phyloP scores from a whole-genome alignment of 2,329 filamentous ascomycete genomes.

The Colletotrichum tabaci region DNA sequence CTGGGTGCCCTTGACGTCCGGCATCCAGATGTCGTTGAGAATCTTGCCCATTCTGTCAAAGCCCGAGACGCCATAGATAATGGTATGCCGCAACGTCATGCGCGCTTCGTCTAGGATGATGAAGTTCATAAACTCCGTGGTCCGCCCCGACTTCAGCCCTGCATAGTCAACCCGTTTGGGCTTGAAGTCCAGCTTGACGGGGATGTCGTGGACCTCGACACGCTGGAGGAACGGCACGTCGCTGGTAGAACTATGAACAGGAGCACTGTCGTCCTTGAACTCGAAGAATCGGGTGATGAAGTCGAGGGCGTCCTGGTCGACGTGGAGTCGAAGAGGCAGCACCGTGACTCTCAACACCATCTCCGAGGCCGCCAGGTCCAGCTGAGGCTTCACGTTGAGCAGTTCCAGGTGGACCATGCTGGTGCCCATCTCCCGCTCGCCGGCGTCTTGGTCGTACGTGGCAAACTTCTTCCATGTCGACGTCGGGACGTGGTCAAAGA shows the following conservation, averaged over 20 bases:
- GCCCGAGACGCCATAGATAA: constrained; percentile 91
- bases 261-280: constrained; percentile 85
- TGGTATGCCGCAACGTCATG: constrained; percentile 88
- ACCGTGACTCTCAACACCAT: constrained; percentile 86
- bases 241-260: constrained; percentile 70
- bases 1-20: constrained; percentile 91
- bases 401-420: constrained; percentile 94
- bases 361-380: constrained; percentile 88
- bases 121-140: constrained; percentile 99
- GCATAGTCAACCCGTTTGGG: constrained; percentile 98
- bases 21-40: constrained; percentile 96
- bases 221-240: constrained; percentile 91
- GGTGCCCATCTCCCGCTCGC: constrained; percentile 86
- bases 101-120: constrained; percentile 90
- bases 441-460: constrained; percentile 90
- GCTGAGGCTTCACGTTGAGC: constrained; percentile 87
- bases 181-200: constrained; percentile 93
- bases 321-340: constrained; percentile 89
- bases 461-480: constrained; percentile 99
- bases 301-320: constrained; percentile 97
- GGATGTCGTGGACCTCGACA: constrained; percentile 87
- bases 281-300: constrained; percentile 98
- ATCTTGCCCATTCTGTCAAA: constrained; percentile 92
- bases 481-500: constrained; percentile 94
- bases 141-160: constrained; percentile 91